These are phyloP conservation scores for Talaromyces sp. DNA, from an alignment of 2,329 filamentous ascomycete species.

Conservation along the genomic window DNA sequence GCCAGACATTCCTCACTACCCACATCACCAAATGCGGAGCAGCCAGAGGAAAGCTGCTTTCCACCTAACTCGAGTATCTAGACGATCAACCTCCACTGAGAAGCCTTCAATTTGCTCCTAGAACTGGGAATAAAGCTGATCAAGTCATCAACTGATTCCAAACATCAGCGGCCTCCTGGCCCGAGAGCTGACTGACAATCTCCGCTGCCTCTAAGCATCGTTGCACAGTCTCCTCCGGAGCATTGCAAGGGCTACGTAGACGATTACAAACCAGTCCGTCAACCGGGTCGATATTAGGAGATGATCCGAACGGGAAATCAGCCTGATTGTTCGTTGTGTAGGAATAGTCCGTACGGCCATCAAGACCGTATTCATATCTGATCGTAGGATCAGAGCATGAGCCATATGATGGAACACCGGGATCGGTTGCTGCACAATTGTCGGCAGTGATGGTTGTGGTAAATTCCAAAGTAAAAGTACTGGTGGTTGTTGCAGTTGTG, in stretches of 20 bases:
- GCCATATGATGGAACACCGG: background rate
- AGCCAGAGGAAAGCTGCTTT: too few species aligned
- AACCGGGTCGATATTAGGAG: background rate
- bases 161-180: background rate
- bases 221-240: background rate
- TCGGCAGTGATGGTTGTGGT: background rate
- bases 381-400: background rate
- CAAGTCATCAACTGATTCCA: background rate
- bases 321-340: background rate
- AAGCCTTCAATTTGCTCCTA: too few species aligned
- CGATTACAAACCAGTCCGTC: background rate
- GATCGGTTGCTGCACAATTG: background rate
- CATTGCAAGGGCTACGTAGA: background rate
- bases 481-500: background rate
- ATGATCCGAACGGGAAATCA: background rate
- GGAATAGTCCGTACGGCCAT: background rate
- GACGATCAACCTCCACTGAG: too few species aligned
- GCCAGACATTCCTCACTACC: too few species aligned
- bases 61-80: too few species aligned
- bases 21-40: too few species aligned
- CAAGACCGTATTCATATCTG: background rate
- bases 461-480: background rate
- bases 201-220: background rate
- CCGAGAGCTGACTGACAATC: background rate
- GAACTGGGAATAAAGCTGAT: too few species aligned